Evolutionary conservation across 2,329 filamentous ascomycete species (phyloP).

Genomic region (Amauroascus niger): DNA sequence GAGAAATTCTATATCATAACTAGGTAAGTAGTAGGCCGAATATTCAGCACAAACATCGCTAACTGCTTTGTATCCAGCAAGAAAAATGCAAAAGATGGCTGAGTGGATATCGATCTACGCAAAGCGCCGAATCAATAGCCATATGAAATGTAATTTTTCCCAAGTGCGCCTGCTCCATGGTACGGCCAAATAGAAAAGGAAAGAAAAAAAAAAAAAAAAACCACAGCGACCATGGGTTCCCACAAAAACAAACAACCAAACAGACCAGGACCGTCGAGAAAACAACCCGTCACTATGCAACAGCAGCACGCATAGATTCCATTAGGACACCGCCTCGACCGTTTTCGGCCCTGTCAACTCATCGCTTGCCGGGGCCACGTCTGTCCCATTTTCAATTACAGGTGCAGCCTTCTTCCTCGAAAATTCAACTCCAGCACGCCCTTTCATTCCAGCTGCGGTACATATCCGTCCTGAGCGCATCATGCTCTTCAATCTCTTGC

Average conservation of each 20-base stretch:
- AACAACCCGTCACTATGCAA: background rate
- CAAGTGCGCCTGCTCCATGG: too few relatives aligned
- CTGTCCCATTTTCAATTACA: background rate
- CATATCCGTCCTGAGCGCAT: slow-evolving; percentile 37
- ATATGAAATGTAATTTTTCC: too few relatives aligned
- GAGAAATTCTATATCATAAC: too few relatives aligned
- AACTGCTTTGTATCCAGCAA: background rate
- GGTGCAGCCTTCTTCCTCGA: background rate
- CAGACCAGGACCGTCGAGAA: background rate
- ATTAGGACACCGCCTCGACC: background rate
- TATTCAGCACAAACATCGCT: too few relatives aligned
- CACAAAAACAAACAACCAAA: background rate
- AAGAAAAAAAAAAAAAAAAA: too few relatives aligned
- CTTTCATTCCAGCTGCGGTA: slow-evolving; percentile 26
- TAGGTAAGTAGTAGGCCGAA: too few relatives aligned
- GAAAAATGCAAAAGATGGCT: too few relatives aligned
- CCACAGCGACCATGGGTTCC: too few relatives aligned
- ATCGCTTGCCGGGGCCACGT: background rate
- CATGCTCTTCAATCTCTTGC: slow-evolving; percentile 41
- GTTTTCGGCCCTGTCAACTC: background rate
- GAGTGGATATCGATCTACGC: too few relatives aligned
- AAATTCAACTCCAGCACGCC: slow-evolving; percentile 12
- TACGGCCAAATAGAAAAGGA: too few relatives aligned
- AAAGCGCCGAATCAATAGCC: too few relatives aligned
- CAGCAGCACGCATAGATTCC: background rate